Evolutionary conservation across 192 early-diverging fungal species (phyloP), one percentile per base, ranked within the genome.

Genomic region (Entomortierella chlamydospora): DNA sequence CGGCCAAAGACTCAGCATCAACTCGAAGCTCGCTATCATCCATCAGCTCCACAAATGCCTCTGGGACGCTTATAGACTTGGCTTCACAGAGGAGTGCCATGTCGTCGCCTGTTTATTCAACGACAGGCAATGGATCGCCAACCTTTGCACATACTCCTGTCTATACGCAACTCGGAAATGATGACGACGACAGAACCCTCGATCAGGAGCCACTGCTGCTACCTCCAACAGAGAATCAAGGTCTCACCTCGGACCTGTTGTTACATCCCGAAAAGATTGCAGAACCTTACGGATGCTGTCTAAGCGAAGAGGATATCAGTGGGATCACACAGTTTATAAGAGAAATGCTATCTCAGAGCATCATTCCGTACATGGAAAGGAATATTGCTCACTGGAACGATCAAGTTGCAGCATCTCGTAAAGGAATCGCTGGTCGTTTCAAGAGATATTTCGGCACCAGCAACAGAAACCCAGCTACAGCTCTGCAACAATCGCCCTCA

Each of bases 301-400:
- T 91, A 9, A 85, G 81, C 41, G 64, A 74, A 13, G 82, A 83
- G 6, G 90, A 94, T 69, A 72, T 93, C 28, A 64, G 61, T 22
- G 82, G 65, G 0, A 68, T 93, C 20, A 82, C 87, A 10, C 61
- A 50, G 9, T 87, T 90, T 57, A 55, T 89, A 9, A 59, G 76
- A 58, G 85, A 87, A 52, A 82, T 97, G 70, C 83, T 95, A 31
- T 84, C 88, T 7, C 91, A 93, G 61, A 90, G 91, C 59, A 82
- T 99, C 31, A 67, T 98, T 12, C 96, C 95, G 8, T 91, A 89
- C 70, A 97, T 98, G 97, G 93, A 97, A 69, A 82, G 93, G 28
- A 92, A 88, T 58, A 90, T 97, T 55, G 92, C 92, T 29, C 85
- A 90, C 33, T 94, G 94, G 89, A 97, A 95, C 83, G 96, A 97